phyloP scores from a whole-genome alignment of 2,329 filamentous ascomycete species.

The Blumeriella jaapii region DNA sequence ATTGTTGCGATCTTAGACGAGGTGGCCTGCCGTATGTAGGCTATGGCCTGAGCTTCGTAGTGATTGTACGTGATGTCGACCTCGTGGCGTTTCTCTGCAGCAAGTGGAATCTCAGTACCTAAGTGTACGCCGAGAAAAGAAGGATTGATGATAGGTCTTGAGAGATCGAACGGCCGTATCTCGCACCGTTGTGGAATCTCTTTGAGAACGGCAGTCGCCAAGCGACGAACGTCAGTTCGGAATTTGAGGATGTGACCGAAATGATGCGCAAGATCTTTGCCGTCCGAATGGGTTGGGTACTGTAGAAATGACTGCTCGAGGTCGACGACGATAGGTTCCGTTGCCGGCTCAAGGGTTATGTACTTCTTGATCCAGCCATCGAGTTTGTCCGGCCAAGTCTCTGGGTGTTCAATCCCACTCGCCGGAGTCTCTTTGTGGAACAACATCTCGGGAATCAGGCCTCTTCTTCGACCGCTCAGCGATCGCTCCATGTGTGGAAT shows the following conservation, averaged over 20 bases:
- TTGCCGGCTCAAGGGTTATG: conserved; percentile 7
- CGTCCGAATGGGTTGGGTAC: conserved; percentile 29
- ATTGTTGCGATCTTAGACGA: conserved; percentile 25
- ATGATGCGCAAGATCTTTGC: conserved; percentile 26
- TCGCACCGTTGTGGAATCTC: conserved; percentile 23
- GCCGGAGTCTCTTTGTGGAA: conserved; percentile 9
- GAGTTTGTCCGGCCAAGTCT: conserved; percentile 18
- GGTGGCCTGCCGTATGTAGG: conserved; percentile 29
- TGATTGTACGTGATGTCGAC: conserved; percentile 15
- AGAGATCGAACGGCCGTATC: conserved; percentile 18
- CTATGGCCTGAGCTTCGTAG: conserved; percentile 29
- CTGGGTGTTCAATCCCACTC: conserved; percentile 16
- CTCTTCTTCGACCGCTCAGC: conserved; percentile 9
- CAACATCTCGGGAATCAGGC: conserved; percentile 17
- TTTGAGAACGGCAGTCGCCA: conserved; percentile 28
- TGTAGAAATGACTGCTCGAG: conserved; percentile 24
- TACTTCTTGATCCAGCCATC: conserved; percentile 17
- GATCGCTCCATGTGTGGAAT: conserved; percentile 17
- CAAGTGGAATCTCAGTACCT: conserved; percentile 23
- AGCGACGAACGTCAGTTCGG: conserved; percentile 14
- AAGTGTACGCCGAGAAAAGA: conserved; percentile 32
- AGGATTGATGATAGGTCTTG: conserved; percentile 19
- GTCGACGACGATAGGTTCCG: conserved; percentile 17
- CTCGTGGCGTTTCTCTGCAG: conserved; percentile 26
- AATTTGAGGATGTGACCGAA: conserved; percentile 32